phyloP scores from a whole-genome alignment of 257 asterid genomes.

The Apocynum venetum region DNA sequence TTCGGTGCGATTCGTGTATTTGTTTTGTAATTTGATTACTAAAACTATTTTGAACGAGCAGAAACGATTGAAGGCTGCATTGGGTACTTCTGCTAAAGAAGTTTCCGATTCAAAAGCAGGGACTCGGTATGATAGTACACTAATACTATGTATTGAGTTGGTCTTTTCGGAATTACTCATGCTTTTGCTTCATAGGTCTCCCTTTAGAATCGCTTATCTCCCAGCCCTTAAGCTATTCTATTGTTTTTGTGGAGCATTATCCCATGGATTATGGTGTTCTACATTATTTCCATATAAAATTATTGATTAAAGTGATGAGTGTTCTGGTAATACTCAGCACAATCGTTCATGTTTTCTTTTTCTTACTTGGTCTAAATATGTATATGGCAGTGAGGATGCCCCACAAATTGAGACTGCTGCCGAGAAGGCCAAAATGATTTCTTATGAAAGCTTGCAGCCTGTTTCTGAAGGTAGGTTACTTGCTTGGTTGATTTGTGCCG shows the following conservation, averaged over 20 bases:
- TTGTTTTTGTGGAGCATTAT: not conserved
- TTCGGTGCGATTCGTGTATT: conserved; percentile 78
- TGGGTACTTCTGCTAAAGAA: conserved; percentile 22
- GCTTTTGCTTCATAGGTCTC: not conserved
- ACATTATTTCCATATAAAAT: not conserved
- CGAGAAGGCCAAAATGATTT: conserved; percentile 38
- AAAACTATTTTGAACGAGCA: conserved; percentile 78
- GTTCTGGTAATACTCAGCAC: not conserved
- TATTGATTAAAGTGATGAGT: not conserved
- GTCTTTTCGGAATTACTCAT: not conserved
- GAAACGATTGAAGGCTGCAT: conserved; percentile 40
- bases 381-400: conserved; percentile 48
- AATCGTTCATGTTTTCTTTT: not conserved
- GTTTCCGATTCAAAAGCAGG: conserved; percentile 31
- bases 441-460: conserved; percentile 60
- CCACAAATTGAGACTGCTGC: conserved; percentile 27
- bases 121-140: conserved; percentile 29
- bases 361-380: conserved; percentile 27
- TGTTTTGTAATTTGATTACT: conserved; percentile 93
- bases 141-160: conserved; percentile 1
- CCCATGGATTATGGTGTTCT: not conserved
- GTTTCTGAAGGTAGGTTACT: conserved; percentile 58
- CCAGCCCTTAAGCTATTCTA: not conserved
- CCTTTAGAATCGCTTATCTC: not conserved
- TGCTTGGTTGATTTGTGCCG: conserved; percentile 10